Base-by-base conservation (phyloP, 108 stramenopile genomes). In the Chaetoceros muelleri region DNA sequence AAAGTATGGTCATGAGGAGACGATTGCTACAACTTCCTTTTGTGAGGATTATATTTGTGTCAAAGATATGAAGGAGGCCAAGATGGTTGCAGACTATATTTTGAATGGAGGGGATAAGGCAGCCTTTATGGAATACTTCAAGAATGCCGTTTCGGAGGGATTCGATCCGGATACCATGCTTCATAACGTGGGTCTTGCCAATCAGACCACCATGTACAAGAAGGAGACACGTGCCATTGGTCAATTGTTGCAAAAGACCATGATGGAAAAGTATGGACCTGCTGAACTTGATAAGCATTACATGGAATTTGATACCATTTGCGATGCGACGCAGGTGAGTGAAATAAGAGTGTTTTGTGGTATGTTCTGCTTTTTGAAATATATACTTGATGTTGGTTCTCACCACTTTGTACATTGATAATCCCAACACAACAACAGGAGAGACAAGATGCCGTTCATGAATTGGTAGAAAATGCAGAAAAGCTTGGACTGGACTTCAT, bases 131-230 rank as follows among this genome's bases (percentile, higher is more conserved):
- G 78, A 79, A 34, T 72, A 93, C 53, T 97, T 97, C 57, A 64
- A 82, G 54, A 94, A 94, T 31, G 96, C 94, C 24, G 68, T 94
- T 31, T 87, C 83, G 40, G 58, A 87, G 69, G 91, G 89, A 51
- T 97, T 97, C 63, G 96, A 97, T 74, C 96, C 96, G 21, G 94
- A 97, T 82, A 87, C 71, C 31, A 84, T 89, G 80, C 78, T 97
- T 40, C 40, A 67, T 17, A 97, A 95, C 75, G 73, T 97, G 46
- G 96, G 96, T 21, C 62, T 97, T 49, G 96, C 96, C 30, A 97
- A 97, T 74, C 96, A 97, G 75, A 97, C 96, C 21, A 97, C 96
- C 49, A 97, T 97, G 96, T 97, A 97, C 76, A 97, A 97, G 84
- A 88, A 94, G 63, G 96, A 97, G 71, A 97, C 96, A 13, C 76